These are phyloP conservation scores for Penicillium concentricum DNA, from an alignment of 2,329 filamentous ascomycete species.

Conservation along the genomic window DNA sequence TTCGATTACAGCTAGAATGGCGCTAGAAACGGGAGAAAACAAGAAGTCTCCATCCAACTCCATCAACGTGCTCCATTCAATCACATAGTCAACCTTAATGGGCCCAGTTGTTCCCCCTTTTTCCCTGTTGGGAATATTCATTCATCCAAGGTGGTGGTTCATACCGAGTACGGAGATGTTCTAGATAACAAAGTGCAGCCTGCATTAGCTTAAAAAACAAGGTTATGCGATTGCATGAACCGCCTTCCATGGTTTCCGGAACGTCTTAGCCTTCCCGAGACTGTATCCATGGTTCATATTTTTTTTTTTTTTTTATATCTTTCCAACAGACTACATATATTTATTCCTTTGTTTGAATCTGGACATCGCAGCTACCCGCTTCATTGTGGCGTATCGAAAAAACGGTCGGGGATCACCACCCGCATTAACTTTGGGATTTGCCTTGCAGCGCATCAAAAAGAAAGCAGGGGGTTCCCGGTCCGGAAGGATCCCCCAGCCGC, in stretches of 20 bases:
- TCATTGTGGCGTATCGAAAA: conserved; percentile 1
- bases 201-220: conserved; percentile 30
- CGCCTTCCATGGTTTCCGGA: conserved; percentile 14
- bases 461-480: background rate
- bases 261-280: conserved; percentile 8
- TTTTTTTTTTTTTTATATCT: background rate
- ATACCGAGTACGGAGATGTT: background rate
- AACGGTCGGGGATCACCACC: conserved; percentile 5
- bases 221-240: conserved; percentile 28
- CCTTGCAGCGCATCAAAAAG: conserved; percentile 11
- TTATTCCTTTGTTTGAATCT: background rate
- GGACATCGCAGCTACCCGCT: background rate
- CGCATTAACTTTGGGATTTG: conserved; percentile 6
- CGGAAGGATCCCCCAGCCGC: conserved; percentile 2
- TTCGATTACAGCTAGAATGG: conserved; percentile 26
- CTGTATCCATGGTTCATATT: background rate
- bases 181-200: conserved; percentile 14
- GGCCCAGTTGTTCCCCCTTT: background rate
- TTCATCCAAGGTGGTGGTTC: conserved; percentile 10
- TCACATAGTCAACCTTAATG: conserved; percentile 8
- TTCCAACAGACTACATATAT: background rate
- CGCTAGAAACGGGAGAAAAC: conserved; percentile 27
- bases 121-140: conserved; percentile 1
- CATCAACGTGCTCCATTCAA: background rate
- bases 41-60: background rate